Conservation (phyloP, 352 stramenopile genomes). For the Phytophthora niederhauseri region DNA sequence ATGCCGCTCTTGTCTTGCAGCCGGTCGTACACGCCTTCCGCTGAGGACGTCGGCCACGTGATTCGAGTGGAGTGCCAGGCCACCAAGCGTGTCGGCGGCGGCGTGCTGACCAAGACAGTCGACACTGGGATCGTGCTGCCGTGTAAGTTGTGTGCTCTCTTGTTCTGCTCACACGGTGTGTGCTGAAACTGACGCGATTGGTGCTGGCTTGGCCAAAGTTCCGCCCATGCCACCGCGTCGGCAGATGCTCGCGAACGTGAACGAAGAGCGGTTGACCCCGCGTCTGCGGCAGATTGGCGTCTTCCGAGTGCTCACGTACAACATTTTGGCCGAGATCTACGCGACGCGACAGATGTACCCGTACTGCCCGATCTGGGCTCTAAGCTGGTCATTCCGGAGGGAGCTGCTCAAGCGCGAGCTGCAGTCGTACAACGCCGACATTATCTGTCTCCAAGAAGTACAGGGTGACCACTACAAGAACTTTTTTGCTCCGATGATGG, state of each 20-base stretch:
- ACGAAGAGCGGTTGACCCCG: slow-evolving; percentile 77
- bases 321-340: slow-evolving; percentile 93
- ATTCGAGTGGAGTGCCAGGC: slow-evolving; percentile 83
- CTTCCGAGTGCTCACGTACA: slow-evolving; percentile 91
- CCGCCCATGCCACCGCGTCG: slow-evolving; percentile 73
- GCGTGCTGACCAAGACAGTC: slow-evolving; percentile 71
- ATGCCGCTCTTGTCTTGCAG: slow-evolving; percentile 45
- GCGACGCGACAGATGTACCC: slow-evolving; percentile 94
- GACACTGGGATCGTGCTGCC: slow-evolving; percentile 88
- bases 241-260: slow-evolving; percentile 84
- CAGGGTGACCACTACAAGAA: slow-evolving; percentile 99
- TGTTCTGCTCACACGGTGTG: slow-evolving; percentile 22
- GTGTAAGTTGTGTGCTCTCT: slow-evolving; percentile 60
- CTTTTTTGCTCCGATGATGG: slow-evolving; percentile 96
- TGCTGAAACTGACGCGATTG: slow-evolving; percentile 37
- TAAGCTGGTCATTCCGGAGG: slow-evolving; percentile 97
- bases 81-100: slow-evolving; percentile 54
- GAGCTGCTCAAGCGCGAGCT: slow-evolving; percentile 92
- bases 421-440: slow-evolving; percentile 93
- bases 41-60: slow-evolving; percentile 76
- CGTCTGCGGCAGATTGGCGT: slow-evolving; percentile 78
- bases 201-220: slow-evolving; percentile 46
- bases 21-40: slow-evolving; percentile 72
- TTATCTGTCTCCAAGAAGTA: slow-evolving; percentile 98
- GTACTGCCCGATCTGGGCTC: slow-evolving; percentile 97